These are phyloP conservation scores for Stellera chamaejasme DNA, from an alignment of 345 rosid genomes.

Conservation along the genomic window DNA sequence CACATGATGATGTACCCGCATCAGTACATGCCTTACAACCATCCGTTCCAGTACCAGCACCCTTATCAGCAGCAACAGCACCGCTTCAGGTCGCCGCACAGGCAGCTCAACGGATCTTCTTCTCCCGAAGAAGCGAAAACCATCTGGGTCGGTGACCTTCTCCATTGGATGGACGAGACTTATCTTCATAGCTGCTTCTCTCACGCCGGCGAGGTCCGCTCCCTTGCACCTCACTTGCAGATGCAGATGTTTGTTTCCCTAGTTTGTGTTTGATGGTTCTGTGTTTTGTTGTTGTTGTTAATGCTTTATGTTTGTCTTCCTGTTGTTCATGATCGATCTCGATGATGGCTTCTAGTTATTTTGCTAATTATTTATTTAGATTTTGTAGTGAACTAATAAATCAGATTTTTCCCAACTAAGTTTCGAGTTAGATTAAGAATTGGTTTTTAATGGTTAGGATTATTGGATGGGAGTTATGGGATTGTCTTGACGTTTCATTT, in stretches of 20 bases:
- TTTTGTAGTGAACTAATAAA: not conserved
- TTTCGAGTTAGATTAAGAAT: too few species aligned
- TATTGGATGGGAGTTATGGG: too few species aligned
- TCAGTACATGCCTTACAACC: slow-evolving; percentile 51
- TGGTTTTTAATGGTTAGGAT: too few species aligned
- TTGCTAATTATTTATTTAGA: not conserved
- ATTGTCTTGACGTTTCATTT: too few species aligned
- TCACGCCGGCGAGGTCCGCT: slow-evolving; percentile 60
- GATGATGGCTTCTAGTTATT: not conserved
- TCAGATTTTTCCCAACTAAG: too few species aligned
- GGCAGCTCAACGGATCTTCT: slow-evolving; percentile 27
- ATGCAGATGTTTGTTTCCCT: not conserved
- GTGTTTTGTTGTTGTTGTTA: not conserved
- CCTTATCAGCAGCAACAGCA: slow-evolving; percentile 20
- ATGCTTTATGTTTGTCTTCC: too few species aligned
- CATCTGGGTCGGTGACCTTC: slow-evolving; percentile 82
- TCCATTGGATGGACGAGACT: slow-evolving; percentile 90
- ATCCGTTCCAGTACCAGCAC: slow-evolving; percentile 14
- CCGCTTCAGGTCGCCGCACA: slow-evolving; percentile 13
- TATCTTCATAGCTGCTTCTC: slow-evolving; percentile 69
- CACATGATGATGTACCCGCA: slow-evolving; percentile 91
- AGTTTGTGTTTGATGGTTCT: not conserved
- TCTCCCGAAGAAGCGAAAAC: slow-evolving; percentile 57
- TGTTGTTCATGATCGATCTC: too few species aligned
- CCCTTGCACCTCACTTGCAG: not conserved